Evolutionary conservation across 805 yeast species (phyloP), one percentile per base, ranked within the genome.

Genomic region (Isabelozyma gotoi): DNA sequence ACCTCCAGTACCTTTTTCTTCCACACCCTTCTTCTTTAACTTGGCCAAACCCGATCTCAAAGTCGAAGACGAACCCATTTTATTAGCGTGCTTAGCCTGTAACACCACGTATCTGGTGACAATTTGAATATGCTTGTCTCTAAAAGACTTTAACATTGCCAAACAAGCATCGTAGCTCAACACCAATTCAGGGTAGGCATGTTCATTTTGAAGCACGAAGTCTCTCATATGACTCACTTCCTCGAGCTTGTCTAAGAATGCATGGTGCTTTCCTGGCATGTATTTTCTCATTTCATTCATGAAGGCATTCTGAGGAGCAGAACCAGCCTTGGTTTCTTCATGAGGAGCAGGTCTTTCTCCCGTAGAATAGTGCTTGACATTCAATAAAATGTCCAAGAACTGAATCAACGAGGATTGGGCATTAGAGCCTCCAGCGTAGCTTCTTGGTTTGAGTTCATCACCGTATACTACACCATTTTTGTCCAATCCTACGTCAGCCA

Each of bases 351-450:
- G 72, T 44, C 84, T 64, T 42, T 76, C 74, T 3, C 96, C 96
- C 1, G 92, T 82, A 4, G 96, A 83, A 49, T 74, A 77, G 62
- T 91, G 98, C 45, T 82, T 82, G 12, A 91, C 85, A 38, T 81
- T 81, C 33, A 91, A 72, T 14, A 89, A 62, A 19, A 88, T 77
- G 59, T 91, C 98, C 48, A 91, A 71, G 19, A 89, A 84, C 65
- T 91, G 97, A 49, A 92, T 86, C 55, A 91, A 72, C 2, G 97
- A 88, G 38, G 91, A 82, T 65, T 91, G 98, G 0, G 96, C 97
- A 60, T 91, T 91, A 3, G 96, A 87, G 1, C 98, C 98, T 19
- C 98, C 98, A 14, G 96, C 75, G 60, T 77, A 84, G 1, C 59
- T 39, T 52, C 84, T 69, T 39, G 81, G 84, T 20, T 52, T 62